A percentile compares a stretch with the other conserved stretches of the same genome.
Conservation (phyloP, 805 yeast genomes). For the Saitoella complicata region DNA sequence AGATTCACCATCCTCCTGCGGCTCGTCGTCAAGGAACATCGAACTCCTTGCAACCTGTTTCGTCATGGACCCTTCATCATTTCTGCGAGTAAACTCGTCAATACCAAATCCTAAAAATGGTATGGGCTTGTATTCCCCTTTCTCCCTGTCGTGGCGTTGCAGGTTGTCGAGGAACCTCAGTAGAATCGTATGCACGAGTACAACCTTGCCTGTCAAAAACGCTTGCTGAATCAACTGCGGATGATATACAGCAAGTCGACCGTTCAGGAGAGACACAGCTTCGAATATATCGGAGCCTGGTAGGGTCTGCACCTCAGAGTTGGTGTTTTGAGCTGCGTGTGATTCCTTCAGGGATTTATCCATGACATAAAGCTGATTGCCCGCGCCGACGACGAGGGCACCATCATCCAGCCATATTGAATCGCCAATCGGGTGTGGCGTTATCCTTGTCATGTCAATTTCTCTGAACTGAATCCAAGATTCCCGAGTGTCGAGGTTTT, state of each 20-base stretch:
- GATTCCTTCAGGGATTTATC: conserved; percentile 57
- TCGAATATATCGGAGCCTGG: conserved; percentile 31
- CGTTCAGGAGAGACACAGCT: conserved; percentile 63
- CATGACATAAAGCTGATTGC: conserved; percentile 74
- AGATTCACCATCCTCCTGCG: conserved; percentile 3
- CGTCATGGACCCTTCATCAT: neutral
- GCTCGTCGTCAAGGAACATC: neutral
- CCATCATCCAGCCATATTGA: conserved; percentile 76
- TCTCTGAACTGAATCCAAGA: conserved; percentile 61
- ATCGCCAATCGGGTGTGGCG: conserved; percentile 75
- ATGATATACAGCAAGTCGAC: conserved; percentile 78
- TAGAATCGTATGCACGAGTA: neutral
- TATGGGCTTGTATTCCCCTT: neutral
- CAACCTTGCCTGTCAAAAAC: neutral
- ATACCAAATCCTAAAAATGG: neutral
- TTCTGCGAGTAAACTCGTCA: neutral
- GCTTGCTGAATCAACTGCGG: conserved; percentile 72
- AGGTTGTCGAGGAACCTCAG: neutral
- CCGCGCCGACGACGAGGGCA: conserved; percentile 65
- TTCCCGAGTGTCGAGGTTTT: conserved; percentile 68
- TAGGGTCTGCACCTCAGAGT: conserved; percentile 1
- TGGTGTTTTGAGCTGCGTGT: conserved; percentile 21
- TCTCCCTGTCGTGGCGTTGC: neutral
- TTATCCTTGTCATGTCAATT: conserved; percentile 42
- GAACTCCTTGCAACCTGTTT: neutral